Conservation (phyloP, 148 eudicot genomes). For the Chenopodium berlandieri region DNA sequence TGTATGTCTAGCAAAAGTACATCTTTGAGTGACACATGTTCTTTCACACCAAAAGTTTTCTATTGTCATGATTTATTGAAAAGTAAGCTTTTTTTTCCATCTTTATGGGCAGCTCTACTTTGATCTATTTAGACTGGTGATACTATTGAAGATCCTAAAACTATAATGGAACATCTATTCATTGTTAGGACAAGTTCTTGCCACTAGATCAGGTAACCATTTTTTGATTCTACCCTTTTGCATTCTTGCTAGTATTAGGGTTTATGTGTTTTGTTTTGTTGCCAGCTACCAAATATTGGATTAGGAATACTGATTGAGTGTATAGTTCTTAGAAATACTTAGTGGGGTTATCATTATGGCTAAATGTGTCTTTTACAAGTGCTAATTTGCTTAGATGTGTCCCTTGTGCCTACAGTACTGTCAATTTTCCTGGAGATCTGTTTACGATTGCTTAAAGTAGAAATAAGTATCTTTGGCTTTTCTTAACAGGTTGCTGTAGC, state of each 20-base stretch:
- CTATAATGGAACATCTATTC: background rate
- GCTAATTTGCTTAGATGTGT: background rate
- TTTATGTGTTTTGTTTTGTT: background rate
- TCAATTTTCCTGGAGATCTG: too few species aligned
- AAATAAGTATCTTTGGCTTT: slow-evolving; percentile 1
- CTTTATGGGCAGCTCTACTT: background rate
- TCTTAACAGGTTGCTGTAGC: slow-evolving; percentile 70
- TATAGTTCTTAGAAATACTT: background rate
- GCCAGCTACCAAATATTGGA: too few species aligned
- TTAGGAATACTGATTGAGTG: too few species aligned
- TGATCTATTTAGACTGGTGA: background rate
- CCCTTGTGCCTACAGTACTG: background rate
- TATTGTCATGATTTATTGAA: too few species aligned
- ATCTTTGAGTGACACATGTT: background rate
- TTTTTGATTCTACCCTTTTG: background rate
- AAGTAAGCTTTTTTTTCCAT: background rate
- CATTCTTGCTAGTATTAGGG: background rate
- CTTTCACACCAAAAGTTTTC: background rate
- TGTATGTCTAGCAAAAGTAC: background rate
- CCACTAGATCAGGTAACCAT: background rate
- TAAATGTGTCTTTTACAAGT: background rate
- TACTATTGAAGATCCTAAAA: background rate
- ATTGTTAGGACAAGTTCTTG: background rate
- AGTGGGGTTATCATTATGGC: background rate
- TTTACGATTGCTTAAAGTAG: background rate